These are phyloP conservation scores for Stemphylium lycopersici DNA, from an alignment of 2,329 filamentous ascomycete genomes.

Conservation along the genomic window DNA sequence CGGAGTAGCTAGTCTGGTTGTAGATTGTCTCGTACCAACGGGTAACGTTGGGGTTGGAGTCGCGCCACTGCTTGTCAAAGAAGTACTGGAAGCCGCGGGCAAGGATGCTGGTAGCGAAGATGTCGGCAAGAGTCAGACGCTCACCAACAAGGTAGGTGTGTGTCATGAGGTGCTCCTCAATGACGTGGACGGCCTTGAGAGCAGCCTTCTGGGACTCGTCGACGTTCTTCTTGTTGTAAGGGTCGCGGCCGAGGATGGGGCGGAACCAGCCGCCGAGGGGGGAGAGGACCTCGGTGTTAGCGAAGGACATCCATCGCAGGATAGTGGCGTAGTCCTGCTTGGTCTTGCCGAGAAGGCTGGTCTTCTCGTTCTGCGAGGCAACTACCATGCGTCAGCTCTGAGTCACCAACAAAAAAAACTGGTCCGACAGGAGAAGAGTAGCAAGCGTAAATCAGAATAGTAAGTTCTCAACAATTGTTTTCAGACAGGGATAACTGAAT, in stretches of 20 bases:
- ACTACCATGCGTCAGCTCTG: conserved; percentile 62
- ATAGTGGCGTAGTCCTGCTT: conserved; percentile 99
- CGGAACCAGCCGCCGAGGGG: conserved; percentile 80
- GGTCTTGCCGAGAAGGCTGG: conserved; percentile 97
- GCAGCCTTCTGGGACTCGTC: conserved; percentile 77
- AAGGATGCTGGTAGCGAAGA: conserved; percentile 81
- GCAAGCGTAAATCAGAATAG: conserved; percentile 84
- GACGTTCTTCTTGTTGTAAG: conserved; percentile 98
- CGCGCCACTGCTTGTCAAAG: conserved; percentile 89
- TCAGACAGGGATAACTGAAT: conserved; percentile 82
- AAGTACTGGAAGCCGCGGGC: conserved; percentile 91
- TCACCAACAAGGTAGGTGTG: conserved; percentile 98
- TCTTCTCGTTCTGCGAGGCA: conserved; percentile 99
- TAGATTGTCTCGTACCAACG: conserved; percentile 95
- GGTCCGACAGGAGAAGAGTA: conserved; percentile 16
- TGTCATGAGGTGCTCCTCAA: conserved; percentile 86
- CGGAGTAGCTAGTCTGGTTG: conserved; percentile 90
- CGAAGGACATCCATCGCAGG: conserved; percentile 96
- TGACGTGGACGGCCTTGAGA: conserved; percentile 70
- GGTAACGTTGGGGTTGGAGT: conserved; percentile 80
- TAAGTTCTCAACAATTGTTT: conserved; percentile 81
- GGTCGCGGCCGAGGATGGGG: conserved; percentile 78
- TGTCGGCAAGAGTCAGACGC: conserved; percentile 93
- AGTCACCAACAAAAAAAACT: conserved; percentile 33
- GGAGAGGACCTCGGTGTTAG: conserved; percentile 84